Base-by-base conservation (phyloP, 257 asterid species). In the Solanum paucissectum region DNA sequence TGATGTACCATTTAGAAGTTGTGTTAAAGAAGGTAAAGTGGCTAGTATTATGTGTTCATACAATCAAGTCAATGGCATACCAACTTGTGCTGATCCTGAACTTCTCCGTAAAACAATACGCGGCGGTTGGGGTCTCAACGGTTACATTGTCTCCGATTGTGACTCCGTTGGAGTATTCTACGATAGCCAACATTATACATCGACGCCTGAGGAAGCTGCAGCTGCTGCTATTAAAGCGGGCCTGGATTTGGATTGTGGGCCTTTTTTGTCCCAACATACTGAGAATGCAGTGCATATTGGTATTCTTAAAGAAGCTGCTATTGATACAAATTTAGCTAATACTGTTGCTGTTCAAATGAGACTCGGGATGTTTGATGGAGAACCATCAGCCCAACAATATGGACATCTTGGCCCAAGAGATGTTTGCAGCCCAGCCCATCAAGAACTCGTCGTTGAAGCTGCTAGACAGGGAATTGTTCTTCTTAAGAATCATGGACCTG, bases 31-130 rank as follows among this genome's bases (percentile, higher is more conserved):
- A 73, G 99, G 99, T 64, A 91, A 96, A 27, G 99, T 94, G 12
- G 98, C 98, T 23, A 96, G 99, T 90, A 96, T 96, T 40, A 96
- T 95, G 99, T 96, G 99, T 66, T 96, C 99, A 49, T 96, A 95
- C 93, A 96, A 96, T 90, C 98, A 95, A 91, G 99, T 96, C 44
- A 96, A 96, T 52, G 99, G 99, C 83, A 21, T 94, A 27, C 98
- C 99, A 1, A 91, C 98, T 33, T 96, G 99, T 79, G 99, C 98
- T 6, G 98, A 96, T 71, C 98, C 98, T 21, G 81, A 88, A 73
- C 94, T 96, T 55, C 97, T 96, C 55, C 92, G 92, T 9, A 91
- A 92, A 75, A 94, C 95, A 0, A 88, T 95, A 1, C 93, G 99
- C 12, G 98, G 96, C 14, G 93, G 93, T 44, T 96, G 99, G 99